phyloP scores from a whole-genome alignment of 768 basidiomycete genomes.

The Mycena venus region DNA sequence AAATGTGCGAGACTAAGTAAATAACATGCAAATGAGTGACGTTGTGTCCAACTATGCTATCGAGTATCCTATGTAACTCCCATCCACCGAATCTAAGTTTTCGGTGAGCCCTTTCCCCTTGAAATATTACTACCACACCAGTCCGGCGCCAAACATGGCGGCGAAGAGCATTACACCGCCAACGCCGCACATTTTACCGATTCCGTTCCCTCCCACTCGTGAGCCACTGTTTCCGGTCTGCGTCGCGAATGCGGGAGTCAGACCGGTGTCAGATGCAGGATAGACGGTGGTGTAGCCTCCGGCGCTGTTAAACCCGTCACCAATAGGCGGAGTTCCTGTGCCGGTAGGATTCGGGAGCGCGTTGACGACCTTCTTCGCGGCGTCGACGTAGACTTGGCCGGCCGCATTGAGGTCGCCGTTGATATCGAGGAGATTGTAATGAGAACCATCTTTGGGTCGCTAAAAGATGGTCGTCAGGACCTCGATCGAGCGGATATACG shows the following conservation, averaged over 20 bases:
- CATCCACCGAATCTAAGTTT: constrained; percentile 6
- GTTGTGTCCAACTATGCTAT: constrained; percentile 17
- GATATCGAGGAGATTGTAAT: constrained; percentile 59
- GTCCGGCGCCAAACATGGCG: constrained; percentile 3
- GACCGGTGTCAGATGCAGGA: constrained; percentile 20
- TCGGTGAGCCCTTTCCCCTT: neutral
- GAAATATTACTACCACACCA: constrained; percentile 16
- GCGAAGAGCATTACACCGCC: constrained; percentile 7
- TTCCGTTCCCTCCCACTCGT: constrained; percentile 3
- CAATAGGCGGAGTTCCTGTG: constrained; percentile 4
- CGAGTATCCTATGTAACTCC: neutral
- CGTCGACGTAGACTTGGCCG: constrained; percentile 59
- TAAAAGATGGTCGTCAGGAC: constrained; percentile 34
- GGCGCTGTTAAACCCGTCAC: neutral
- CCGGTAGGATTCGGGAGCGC: constrained; percentile 36
- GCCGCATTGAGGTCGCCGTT: constrained; percentile 60
- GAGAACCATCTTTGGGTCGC: constrained; percentile 55
- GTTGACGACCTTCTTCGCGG: constrained; percentile 53
- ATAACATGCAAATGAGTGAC: constrained; percentile 26
- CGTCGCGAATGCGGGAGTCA: constrained; percentile 28
- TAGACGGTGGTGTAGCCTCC: constrained; percentile 31
- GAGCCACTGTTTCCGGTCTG: constrained; percentile 24
- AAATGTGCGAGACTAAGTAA: neutral
- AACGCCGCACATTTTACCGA: neutral
- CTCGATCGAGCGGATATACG: constrained; percentile 12